phyloP scores from a whole-genome alignment of 495 filamentous ascomycete genomes.

The Neurospora sp. region DNA sequence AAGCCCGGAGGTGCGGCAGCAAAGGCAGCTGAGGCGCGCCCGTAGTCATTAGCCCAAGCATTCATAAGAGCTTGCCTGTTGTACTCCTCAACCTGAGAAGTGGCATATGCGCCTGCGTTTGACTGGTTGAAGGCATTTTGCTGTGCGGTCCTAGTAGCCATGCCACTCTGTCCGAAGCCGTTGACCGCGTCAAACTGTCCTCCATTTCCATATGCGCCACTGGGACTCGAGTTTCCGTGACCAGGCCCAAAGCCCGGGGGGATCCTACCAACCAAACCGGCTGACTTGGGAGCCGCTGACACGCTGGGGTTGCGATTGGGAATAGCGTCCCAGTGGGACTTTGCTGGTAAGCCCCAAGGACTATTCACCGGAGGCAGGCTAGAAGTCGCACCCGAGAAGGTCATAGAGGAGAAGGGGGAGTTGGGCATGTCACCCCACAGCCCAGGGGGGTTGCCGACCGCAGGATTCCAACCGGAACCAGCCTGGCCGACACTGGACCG shows the following conservation, averaged over 20 bases:
- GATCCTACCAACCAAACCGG: neutral
- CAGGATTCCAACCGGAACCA: conserved; percentile 5
- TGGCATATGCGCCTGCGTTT: neutral
- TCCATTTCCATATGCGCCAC: neutral
- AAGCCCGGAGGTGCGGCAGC: neutral
- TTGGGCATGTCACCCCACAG: neutral
- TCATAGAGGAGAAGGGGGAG: conserved; percentile 14
- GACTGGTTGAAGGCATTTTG: neutral
- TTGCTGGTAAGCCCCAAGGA: conserved; percentile 17
- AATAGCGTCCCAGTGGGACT: neutral
- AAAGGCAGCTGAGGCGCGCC: neutral
- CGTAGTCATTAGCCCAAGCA: conserved; percentile 7
- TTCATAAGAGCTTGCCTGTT: conserved; percentile 1
- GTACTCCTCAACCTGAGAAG: conserved; percentile 3
- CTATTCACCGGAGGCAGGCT: conserved; percentile 21
- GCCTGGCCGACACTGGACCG: neutral
- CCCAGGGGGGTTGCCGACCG: neutral
- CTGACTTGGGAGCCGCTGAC: neutral
- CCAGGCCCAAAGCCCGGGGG: conserved; percentile 1
- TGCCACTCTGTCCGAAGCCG: neutral
- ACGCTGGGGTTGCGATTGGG: conserved; percentile 1
- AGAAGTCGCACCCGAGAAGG: conserved; percentile 13
- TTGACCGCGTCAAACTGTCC: neutral
- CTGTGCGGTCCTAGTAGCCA: neutral
- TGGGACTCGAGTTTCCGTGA: neutral